Evolutionary conservation across 2,329 filamentous ascomycete genomes (phyloP).

Genomic region (Hypocreales sp.): DNA sequence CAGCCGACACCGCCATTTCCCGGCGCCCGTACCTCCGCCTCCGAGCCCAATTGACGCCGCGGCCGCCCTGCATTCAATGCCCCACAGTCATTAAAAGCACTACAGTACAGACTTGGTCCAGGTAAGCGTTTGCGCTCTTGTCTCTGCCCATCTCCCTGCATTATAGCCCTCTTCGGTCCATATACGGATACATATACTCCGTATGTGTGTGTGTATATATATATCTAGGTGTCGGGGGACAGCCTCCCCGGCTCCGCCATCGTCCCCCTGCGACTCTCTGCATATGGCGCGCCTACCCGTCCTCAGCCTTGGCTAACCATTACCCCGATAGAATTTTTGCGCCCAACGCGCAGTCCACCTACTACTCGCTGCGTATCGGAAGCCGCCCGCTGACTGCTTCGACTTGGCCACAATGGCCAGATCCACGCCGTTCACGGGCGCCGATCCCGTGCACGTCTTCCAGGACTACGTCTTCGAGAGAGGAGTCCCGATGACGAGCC

Average conservation of each 20-base stretch:
- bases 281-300: no score
- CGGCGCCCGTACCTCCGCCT: background rate
- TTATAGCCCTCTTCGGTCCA: no score
- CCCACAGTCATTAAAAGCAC: constrained; percentile 1
- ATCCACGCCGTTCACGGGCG: constrained; percentile 28
- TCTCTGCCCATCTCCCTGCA: constrained; percentile 1
- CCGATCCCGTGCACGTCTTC: constrained; percentile 34
- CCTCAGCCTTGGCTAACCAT: no score
- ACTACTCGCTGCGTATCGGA: no score
- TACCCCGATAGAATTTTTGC: no score
- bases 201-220: no score
- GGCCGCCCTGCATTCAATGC: constrained; percentile 4
- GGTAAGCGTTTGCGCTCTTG: constrained; percentile 1
- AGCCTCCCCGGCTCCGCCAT: no score
- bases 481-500: constrained; percentile 32
- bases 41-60: background rate
- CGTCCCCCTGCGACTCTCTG: no score
- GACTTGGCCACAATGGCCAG: constrained; percentile 35
- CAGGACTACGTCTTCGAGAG: constrained; percentile 34
- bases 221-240: no score
- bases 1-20: background rate
- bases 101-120: background rate
- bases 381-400: constrained; percentile 7
- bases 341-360: no score
- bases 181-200: no score